These are phyloP conservation scores for Apiospora arundinis DNA, from an alignment of 2,329 filamentous ascomycete genomes.

Conservation along the genomic window DNA sequence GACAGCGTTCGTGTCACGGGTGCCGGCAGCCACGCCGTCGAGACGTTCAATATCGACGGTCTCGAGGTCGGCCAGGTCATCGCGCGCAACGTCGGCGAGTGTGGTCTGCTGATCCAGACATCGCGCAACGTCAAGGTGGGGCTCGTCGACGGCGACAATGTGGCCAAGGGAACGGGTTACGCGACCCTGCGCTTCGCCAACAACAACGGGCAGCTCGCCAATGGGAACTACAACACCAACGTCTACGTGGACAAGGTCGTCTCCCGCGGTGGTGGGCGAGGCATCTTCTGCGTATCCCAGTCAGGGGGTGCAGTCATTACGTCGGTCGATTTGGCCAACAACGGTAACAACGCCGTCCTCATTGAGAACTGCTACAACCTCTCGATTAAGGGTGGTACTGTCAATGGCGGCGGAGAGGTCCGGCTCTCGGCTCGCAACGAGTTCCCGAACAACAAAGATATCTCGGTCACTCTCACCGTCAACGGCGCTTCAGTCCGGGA, in stretches of 20 bases:
- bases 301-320: conserved; percentile 60
- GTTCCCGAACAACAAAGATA: conserved; percentile 60
- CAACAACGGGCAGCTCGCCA: conserved; percentile 55
- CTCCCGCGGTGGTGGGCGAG: conserved; percentile 62
- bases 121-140: conserved; percentile 59
- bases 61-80: conserved; percentile 59
- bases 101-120: conserved; percentile 61
- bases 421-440: conserved; percentile 58
- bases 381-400: conserved; percentile 54
- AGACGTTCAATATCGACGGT: conserved; percentile 65
- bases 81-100: conserved; percentile 60
- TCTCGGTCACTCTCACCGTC: conserved; percentile 56
- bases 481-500: conserved; percentile 58
- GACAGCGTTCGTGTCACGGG: conserved; percentile 57
- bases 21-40: conserved; percentile 61
- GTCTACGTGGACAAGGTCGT: conserved; percentile 59
- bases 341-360: conserved; percentile 62
- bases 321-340: conserved; percentile 55
- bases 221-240: conserved; percentile 58
- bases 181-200: conserved; percentile 64
- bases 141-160: conserved; percentile 62
- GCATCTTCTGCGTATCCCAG: conserved; percentile 63
- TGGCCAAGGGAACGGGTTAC: conserved; percentile 58
- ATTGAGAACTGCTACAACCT: conserved; percentile 67
- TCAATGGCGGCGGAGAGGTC: conserved; percentile 62